These are phyloP conservation scores for Elongisporangium undulatum DNA, from an alignment of 352 stramenopile species.

Conservation along the genomic window DNA sequence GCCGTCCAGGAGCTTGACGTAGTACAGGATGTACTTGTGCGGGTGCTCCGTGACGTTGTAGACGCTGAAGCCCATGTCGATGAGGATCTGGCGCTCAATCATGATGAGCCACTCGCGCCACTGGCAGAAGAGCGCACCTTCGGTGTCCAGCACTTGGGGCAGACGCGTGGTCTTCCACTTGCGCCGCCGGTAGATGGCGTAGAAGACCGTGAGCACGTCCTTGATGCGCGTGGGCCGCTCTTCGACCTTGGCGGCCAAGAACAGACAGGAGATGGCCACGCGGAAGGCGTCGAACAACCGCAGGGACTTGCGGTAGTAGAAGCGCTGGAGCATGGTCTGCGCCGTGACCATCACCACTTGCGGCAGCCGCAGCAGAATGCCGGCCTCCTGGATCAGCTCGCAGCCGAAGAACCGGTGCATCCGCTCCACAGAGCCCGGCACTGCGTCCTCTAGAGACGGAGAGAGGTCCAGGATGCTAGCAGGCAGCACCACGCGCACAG, in stretches of 20 bases:
- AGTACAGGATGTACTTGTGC: conserved; percentile 94
- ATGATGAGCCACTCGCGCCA: conserved; percentile 86
- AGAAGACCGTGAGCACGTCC: conserved; percentile 87
- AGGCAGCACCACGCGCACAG: conserved; percentile 42
- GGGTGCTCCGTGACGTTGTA: conserved; percentile 91
- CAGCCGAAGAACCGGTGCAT: conserved; percentile 85
- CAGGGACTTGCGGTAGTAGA: conserved; percentile 86
- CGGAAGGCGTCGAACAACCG: conserved; percentile 88
- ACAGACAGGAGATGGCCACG: conserved; percentile 83
- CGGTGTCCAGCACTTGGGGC: conserved; percentile 61
- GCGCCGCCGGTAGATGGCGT: conserved; percentile 76
- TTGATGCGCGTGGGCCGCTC: conserved; percentile 76
- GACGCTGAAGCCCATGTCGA: conserved; percentile 91
- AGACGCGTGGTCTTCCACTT: conserved; percentile 47
- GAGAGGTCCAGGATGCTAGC: conserved; percentile 30
- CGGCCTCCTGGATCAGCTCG: conserved; percentile 89
- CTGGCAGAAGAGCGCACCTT: conserved; percentile 51
- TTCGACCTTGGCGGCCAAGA: conserved; percentile 89
- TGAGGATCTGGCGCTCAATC: conserved; percentile 88
- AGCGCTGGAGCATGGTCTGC: conserved; percentile 89
- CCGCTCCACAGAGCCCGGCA: conserved; percentile 25
- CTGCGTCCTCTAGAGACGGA: conserved; percentile 45
- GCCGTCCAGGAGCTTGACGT: conserved; percentile 85
- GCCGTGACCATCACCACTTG: conserved; percentile 89
- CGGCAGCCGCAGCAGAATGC: conserved; percentile 78